These are phyloP conservation scores for Ophioceras dolichostomum DNA, from an alignment of 2,329 filamentous ascomycete species.

Conservation along the genomic window DNA sequence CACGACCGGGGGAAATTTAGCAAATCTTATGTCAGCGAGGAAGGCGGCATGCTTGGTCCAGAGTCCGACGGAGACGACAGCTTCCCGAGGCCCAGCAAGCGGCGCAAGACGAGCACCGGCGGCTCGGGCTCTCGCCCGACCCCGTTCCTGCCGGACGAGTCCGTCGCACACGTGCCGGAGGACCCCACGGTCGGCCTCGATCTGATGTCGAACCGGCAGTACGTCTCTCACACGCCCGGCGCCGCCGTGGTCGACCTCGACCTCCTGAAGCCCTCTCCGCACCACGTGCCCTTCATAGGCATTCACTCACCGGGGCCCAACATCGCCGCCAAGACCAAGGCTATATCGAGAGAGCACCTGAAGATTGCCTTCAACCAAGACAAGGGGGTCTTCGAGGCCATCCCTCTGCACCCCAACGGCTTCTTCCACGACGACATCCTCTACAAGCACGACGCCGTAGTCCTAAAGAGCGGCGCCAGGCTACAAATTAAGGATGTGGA, in stretches of 20 bases:
- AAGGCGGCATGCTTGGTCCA: slow-evolving; percentile 55
- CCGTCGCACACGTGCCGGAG: slow-evolving; percentile 15
- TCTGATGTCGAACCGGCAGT: slow-evolving; percentile 40
- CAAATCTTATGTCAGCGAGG: slow-evolving; percentile 56
- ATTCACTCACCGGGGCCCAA: slow-evolving; percentile 59
- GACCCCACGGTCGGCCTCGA: slow-evolving; percentile 18
- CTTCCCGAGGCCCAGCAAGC: slow-evolving; percentile 30
- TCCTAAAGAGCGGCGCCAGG: slow-evolving; percentile 50
- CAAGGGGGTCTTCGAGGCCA: slow-evolving; percentile 51
- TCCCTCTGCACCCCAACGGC: slow-evolving; percentile 50
- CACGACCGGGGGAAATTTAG: slow-evolving; percentile 42
- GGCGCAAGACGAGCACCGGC: slow-evolving; percentile 30
- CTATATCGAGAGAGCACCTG: slow-evolving; percentile 62
- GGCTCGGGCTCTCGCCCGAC: slow-evolving; percentile 24
- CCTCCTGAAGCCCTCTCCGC: slow-evolving; percentile 45
- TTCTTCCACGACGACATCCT: slow-evolving; percentile 54
- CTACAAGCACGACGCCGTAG: slow-evolving; percentile 40
- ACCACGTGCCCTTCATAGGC: slow-evolving; percentile 52
- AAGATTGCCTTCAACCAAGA: slow-evolving; percentile 59
- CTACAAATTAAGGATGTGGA: slow-evolving; percentile 61
- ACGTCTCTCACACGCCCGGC: slow-evolving; percentile 46
- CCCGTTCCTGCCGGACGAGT: slow-evolving; percentile 26
- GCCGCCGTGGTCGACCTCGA: slow-evolving; percentile 47
- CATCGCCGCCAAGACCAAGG: slow-evolving; percentile 52
- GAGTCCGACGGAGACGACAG: slow-evolving; percentile 47